Evolutionary conservation across 192 early-diverging fungal species (phyloP).

Genomic region (Gamsiella multidivaricata): DNA sequence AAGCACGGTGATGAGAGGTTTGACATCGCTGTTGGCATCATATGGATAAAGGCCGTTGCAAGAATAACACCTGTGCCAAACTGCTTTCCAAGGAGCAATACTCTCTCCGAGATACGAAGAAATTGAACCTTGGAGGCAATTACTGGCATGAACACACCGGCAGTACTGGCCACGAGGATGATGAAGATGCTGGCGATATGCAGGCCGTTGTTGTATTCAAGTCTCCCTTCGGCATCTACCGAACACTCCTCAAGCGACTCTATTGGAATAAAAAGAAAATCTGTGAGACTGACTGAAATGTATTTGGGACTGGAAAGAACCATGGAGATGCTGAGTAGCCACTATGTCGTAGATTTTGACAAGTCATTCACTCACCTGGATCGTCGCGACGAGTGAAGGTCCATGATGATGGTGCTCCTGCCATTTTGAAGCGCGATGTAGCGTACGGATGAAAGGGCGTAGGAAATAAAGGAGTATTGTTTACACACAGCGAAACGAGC

Average conservation of each 20-base stretch:
- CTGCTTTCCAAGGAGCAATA: constrained; percentile 43
- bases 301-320: too few relatives aligned
- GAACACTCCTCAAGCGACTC: neutral
- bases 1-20: constrained; percentile 69
- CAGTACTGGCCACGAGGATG: constrained; percentile 61
- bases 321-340: too few relatives aligned
- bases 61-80: constrained; percentile 75
- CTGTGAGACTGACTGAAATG: too few relatives aligned
- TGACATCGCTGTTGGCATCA: constrained; percentile 67
- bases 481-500: too few relatives aligned
- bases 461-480: too few relatives aligned
- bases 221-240: neutral
- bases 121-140: constrained; percentile 35
- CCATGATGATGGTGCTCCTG: too few relatives aligned
- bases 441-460: too few relatives aligned
- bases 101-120: neutral
- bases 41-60: constrained; percentile 81
- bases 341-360: too few relatives aligned
- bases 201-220: neutral
- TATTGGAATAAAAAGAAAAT: too few relatives aligned
- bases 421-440: too few relatives aligned
- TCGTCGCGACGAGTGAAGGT: too few relatives aligned
- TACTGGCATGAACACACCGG: constrained; percentile 67
- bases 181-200: constrained; percentile 69
- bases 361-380: too few relatives aligned